Percentiles rank a stretch among this genome's conserved stretches.
Evolutionary conservation across 768 basidiomycete species (phyloP).

Genomic region (Termitomyces bulborhizus): DNA sequence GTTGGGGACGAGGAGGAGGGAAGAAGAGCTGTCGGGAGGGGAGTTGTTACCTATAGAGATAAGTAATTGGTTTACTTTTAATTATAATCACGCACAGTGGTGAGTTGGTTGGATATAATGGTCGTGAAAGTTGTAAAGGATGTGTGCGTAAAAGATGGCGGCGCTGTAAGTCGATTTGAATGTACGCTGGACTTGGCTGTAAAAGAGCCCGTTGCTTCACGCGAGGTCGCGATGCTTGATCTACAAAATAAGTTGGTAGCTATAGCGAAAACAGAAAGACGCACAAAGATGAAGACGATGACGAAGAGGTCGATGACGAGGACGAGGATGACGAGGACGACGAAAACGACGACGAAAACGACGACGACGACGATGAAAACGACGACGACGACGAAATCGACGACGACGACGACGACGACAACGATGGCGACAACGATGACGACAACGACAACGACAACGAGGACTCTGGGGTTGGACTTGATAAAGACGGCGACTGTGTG

Average conservation of each 20-base stretch:
- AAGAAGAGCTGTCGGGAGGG: constrained; percentile 9
- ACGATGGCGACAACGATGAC: no score
- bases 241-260: no score
- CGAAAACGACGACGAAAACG: background rate
- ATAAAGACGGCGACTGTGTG: no score
- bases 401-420: no score
- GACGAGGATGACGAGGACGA: background rate
- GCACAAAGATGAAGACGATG: background rate
- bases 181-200: no score
- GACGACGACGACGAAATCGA: background rate
- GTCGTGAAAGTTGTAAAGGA: background rate
- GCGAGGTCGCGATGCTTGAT: no score
- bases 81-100: background rate
- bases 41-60: background rate
- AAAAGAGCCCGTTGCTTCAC: no score
- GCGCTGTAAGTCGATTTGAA: no score
- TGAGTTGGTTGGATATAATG: background rate
- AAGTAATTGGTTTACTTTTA: no score
- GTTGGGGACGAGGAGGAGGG: background rate
- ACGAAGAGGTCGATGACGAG: background rate
- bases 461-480: no score
- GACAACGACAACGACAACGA: no score
- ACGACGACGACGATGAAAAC: background rate
- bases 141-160: background rate
- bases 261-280: no score